Conservation (phyloP, 352 stramenopile genomes). For the Elongisporangium senticosum region DNA sequence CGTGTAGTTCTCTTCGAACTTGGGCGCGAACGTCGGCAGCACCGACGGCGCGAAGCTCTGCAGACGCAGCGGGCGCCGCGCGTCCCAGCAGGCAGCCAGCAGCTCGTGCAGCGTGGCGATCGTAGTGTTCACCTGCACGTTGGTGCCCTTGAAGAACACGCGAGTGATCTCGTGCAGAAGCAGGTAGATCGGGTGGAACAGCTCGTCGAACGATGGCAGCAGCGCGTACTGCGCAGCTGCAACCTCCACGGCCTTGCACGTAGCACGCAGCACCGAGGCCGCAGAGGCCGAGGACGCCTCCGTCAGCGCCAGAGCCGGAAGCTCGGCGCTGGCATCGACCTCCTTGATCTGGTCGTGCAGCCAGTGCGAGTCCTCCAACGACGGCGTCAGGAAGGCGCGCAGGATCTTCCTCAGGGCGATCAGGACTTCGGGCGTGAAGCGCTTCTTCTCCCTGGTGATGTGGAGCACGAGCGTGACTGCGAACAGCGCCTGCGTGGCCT, state of each 20-base stretch:
- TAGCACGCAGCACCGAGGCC: constrained; percentile 34
- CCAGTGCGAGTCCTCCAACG: constrained; percentile 26
- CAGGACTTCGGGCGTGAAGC: constrained; percentile 85
- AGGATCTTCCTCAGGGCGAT: constrained; percentile 46
- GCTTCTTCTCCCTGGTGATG: constrained; percentile 84
- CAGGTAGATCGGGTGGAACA: constrained; percentile 68
- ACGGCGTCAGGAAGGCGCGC: constrained; percentile 34
- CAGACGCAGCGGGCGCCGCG: constrained; percentile 58
- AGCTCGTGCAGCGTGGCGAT: constrained; percentile 44
- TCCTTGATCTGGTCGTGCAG: constrained; percentile 40
- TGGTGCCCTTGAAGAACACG: constrained; percentile 18
- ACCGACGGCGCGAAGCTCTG: constrained; percentile 66
- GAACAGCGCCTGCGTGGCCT: constrained; percentile 84
- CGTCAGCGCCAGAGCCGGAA: constrained; percentile 39
- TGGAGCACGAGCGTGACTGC: constrained; percentile 58
- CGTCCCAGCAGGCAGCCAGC: constrained; percentile 39
- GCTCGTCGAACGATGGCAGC: constrained; percentile 67
- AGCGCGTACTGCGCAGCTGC: constrained; percentile 49
- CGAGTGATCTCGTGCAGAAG: constrained; percentile 60
- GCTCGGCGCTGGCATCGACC: constrained; percentile 6
- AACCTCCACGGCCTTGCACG: constrained; percentile 41
- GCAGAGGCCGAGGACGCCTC: constrained; percentile 36
- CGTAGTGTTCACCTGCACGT: constrained; percentile 31
- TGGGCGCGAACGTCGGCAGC: constrained; percentile 81
- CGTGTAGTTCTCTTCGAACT: constrained; percentile 90